These are phyloP conservation scores for Lentinula edodes DNA, from an alignment of 768 basidiomycete species.

Conservation along the genomic window DNA sequence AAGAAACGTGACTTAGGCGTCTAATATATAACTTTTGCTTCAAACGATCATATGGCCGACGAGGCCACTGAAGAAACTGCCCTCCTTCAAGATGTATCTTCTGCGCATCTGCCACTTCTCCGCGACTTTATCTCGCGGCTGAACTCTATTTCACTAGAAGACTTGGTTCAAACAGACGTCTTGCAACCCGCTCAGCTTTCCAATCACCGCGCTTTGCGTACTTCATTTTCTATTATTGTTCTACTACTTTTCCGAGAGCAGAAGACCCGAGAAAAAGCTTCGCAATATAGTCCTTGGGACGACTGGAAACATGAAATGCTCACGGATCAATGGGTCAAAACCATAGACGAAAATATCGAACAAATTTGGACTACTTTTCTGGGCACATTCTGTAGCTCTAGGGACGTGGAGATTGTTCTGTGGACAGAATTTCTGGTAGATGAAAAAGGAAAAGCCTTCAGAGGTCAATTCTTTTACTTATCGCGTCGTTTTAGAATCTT, in stretches of 20 bases:
- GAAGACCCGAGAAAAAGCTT: conserved; percentile 12
- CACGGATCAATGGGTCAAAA: conserved; percentile 17
- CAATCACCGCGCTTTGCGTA: background rate
- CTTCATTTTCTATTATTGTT: conserved; percentile 26
- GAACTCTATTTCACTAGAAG: background rate
- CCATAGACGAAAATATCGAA: conserved; percentile 27
- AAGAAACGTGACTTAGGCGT: background rate
- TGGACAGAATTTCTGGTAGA: conserved; percentile 40
- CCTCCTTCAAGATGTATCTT: conserved; percentile 13
- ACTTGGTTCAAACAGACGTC: background rate
- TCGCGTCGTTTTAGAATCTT: background rate
- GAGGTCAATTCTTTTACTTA: conserved; percentile 19
- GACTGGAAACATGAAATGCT: conserved; percentile 30
- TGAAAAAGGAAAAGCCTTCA: conserved; percentile 12
- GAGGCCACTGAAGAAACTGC: conserved; percentile 16
- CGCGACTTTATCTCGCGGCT: background rate
- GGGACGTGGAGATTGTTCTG: conserved; percentile 41
- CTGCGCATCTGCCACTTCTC: conserved; percentile 11
- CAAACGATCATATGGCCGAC: background rate
- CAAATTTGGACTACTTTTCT: conserved; percentile 40
- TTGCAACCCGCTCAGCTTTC: background rate
- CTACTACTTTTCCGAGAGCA: conserved; percentile 21
- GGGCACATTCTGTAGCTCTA: conserved; percentile 27
- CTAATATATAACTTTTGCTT: conserved; percentile 4
- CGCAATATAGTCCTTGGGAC: conserved; percentile 33